These are phyloP conservation scores for Blepharisma japonicum DNA, from an alignment of 73 alveolate species.

Conservation along the genomic window DNA sequence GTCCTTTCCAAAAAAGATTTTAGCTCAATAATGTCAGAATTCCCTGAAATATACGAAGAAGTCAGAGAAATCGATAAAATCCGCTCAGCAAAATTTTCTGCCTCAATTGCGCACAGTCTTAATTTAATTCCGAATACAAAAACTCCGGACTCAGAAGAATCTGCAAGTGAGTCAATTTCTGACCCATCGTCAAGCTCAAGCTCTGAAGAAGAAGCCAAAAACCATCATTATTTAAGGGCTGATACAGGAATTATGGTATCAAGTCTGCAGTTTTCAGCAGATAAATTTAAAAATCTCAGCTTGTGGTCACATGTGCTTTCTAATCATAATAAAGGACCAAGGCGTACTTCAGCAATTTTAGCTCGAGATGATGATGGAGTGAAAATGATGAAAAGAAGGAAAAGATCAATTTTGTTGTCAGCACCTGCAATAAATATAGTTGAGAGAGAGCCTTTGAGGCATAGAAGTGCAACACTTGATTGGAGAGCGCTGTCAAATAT, in stretches of 20 bases:
- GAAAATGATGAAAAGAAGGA: no score
- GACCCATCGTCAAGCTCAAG: neutral
- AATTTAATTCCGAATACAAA: neutral
- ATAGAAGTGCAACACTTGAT: no score
- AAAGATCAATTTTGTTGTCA: no score
- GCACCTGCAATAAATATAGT: no score
- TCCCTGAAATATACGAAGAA: conserved; percentile 26
- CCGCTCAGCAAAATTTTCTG: neutral
- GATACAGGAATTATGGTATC: conserved; percentile 26
- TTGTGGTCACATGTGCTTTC: neutral
- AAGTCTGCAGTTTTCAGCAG: neutral
- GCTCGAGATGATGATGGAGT: no score
- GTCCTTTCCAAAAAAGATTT: conserved; percentile 29
- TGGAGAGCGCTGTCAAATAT: no score
- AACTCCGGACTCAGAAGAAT: neutral
- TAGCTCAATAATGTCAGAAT: neutral
- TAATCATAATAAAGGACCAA: no score
- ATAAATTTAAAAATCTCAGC: conserved; percentile 12
- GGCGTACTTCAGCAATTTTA: no score
- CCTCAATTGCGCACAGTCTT: neutral
- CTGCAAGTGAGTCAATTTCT: conserved; percentile 4
- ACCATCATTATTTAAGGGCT: neutral
- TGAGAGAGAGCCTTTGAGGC: no score
- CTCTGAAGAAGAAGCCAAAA: no score
- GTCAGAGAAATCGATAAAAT: conserved; percentile 21